These are phyloP conservation scores for Strombidium stylifer DNA, from an alignment of 73 alveolate species.

Conservation along the genomic window DNA sequence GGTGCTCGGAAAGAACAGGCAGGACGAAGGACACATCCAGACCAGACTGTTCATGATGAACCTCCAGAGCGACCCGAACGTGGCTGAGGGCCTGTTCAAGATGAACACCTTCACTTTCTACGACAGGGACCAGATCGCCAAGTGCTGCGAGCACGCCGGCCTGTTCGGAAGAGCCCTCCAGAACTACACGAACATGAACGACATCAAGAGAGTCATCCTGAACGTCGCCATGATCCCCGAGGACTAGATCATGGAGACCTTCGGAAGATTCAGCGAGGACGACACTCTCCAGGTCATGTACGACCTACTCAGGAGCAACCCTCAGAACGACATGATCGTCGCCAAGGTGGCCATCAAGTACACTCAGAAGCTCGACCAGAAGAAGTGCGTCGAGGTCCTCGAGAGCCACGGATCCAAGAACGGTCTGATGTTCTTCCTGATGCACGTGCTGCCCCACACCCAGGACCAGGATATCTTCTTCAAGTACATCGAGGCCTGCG, in stretches of 20 bases:
- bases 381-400: slow-evolving; percentile 85
- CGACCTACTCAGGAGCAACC: slow-evolving; percentile 92
- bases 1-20: slow-evolving; percentile 89
- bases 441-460: slow-evolving; percentile 88
- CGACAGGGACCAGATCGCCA: slow-evolving; percentile 95
- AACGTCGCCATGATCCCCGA: slow-evolving; percentile 93
- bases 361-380: slow-evolving; percentile 85
- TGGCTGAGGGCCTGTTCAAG: slow-evolving; percentile 96
- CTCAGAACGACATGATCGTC: slow-evolving; percentile 92
- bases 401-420: slow-evolving; percentile 92
- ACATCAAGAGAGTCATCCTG: slow-evolving; percentile 94
- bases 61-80: slow-evolving; percentile 90
- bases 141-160: slow-evolving; percentile 95
- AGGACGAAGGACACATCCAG: slow-evolving; percentile 98
- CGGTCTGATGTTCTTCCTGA: slow-evolving; percentile 93
- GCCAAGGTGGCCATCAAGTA: slow-evolving; percentile 94
- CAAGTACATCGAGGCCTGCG: slow-evolving; percentile 99
- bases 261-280: slow-evolving; percentile 89
- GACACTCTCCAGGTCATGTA: slow-evolving; percentile 84
- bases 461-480: slow-evolving; percentile 97
- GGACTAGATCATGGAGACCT: slow-evolving; percentile 80
- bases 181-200: slow-evolving; percentile 90
- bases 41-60: slow-evolving; percentile 95
- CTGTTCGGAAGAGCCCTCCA: slow-evolving; percentile 95
- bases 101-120: slow-evolving; percentile 88